Percentiles rank a stretch among this genome's conserved stretches.
phyloP scores from a whole-genome alignment of 495 filamentous ascomycete genomes.

The Aspergillus nidulans region DNA sequence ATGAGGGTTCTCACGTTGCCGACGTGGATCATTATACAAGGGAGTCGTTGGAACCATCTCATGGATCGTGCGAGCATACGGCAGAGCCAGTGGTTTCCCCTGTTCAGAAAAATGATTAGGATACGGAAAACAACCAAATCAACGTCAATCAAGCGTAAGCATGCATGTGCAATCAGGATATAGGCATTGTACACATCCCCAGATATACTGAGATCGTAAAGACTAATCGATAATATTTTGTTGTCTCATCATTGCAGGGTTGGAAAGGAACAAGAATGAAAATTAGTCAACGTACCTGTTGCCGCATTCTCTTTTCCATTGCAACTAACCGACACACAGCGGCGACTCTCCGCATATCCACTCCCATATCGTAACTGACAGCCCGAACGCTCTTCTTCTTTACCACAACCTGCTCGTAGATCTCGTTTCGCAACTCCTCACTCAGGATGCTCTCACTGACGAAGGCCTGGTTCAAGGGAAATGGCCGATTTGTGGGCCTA shows the following conservation, averaged over 20 bases:
- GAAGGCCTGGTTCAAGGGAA: conserved; percentile 73
- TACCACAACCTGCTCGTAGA: conserved; percentile 63
- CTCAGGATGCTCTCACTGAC: conserved; percentile 68
- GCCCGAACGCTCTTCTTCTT: conserved; percentile 65
- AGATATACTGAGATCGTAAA: conserved; percentile 73
- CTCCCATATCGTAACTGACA: conserved; percentile 70
- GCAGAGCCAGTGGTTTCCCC: conserved; percentile 71
- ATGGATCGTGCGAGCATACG: conserved; percentile 71
- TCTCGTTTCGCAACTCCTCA: conserved; percentile 67
- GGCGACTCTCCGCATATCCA: conserved; percentile 83
- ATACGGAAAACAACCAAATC: background rate
- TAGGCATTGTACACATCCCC: conserved; percentile 64
- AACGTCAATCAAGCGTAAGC: conserved; percentile 5
- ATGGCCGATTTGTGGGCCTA: conserved; percentile 44
- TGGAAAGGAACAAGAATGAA: conserved; percentile 17
- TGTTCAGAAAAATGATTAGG: conserved; percentile 33
- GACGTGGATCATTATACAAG: conserved; percentile 21
- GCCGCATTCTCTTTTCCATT: conserved; percentile 72
- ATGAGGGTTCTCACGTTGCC: conserved; percentile 41
- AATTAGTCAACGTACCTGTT: conserved; percentile 55
- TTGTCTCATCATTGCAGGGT: conserved; percentile 60
- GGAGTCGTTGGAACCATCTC: conserved; percentile 71
- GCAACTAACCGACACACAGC: conserved; percentile 85
- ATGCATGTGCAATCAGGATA: conserved; percentile 26
- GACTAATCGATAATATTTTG: conserved; percentile 92